Evolutionary conservation across 2,329 filamentous ascomycete species (phyloP).

Genomic region (Bimuria novae-zelandiae): DNA sequence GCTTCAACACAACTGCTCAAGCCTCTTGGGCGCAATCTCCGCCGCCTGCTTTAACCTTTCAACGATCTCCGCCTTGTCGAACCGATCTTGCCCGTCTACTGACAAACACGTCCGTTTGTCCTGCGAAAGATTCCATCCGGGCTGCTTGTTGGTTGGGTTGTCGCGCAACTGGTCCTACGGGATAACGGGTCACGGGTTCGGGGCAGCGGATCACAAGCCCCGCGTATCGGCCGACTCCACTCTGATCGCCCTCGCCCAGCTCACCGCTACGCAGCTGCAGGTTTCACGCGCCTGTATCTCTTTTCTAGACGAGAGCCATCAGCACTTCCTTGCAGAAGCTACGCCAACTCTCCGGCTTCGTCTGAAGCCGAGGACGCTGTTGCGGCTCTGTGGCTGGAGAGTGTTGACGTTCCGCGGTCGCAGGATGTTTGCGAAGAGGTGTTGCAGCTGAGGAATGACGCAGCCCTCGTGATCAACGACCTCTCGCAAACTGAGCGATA

Average conservation of each 20-base stretch:
- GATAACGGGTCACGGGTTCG: too few species aligned
- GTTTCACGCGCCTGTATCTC: slow-evolving; percentile 42
- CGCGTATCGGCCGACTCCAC: slow-evolving; percentile 32
- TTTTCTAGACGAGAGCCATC: slow-evolving; percentile 38
- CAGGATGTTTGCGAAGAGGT: slow-evolving; percentile 33
- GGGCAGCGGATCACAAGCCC: too few species aligned
- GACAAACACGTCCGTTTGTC: too few species aligned
- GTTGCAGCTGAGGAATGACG: slow-evolving; percentile 12
- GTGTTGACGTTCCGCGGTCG: slow-evolving; percentile 33
- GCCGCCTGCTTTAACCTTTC: too few species aligned
- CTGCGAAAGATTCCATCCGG: too few species aligned
- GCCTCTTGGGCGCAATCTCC: too few species aligned
- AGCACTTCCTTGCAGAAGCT: slow-evolving; percentile 47
- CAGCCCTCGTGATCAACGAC: slow-evolving; percentile 25
- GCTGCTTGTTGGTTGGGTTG: too few species aligned
- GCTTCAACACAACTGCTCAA: too few species aligned
- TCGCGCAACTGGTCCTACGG: too few species aligned
- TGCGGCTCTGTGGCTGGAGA: slow-evolving; percentile 33
- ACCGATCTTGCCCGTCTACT: too few species aligned
- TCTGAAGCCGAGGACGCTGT: slow-evolving; percentile 10
- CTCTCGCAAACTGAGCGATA: slow-evolving; percentile 12
- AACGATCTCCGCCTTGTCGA: too few species aligned
- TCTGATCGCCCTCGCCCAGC: slow-evolving; percentile 42
- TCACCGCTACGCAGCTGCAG: slow-evolving; percentile 39
- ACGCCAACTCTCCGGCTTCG: slow-evolving; percentile 36